A percentile compares a stretch with the other conserved stretches of the same genome.
phyloP scores from a whole-genome alignment of 2,329 filamentous ascomycete species.

The Penicillium sp. region DNA sequence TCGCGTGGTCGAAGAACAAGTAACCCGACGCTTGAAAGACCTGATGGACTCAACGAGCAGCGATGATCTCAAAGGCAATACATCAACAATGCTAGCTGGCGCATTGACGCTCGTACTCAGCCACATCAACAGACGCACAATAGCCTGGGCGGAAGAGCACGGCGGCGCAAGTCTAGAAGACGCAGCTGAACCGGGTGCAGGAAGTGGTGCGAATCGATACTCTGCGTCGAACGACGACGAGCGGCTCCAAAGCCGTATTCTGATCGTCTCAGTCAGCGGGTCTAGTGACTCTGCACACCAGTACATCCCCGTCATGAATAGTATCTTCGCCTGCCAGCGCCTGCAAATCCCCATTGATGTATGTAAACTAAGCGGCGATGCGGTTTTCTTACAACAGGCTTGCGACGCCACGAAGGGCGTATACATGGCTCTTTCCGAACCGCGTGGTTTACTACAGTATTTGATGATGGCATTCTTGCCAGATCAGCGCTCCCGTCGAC shows the following conservation, averaged over 20 bases:
- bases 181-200: slow-evolving; percentile 37
- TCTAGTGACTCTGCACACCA: slow-evolving; percentile 82
- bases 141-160: slow-evolving; percentile 61
- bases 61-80: slow-evolving; percentile 57
- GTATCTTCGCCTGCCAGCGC: slow-evolving; percentile 91
- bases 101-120: slow-evolving; percentile 85
- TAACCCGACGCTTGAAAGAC: slow-evolving; percentile 70
- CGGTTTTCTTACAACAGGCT: slow-evolving; percentile 92
- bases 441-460: slow-evolving; percentile 78
- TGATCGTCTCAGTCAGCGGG: slow-evolving; percentile 85
- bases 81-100: slow-evolving; percentile 84
- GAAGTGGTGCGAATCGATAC: slow-evolving; percentile 24
- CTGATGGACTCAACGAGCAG: slow-evolving; percentile 69
- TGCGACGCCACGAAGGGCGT: slow-evolving; percentile 69
- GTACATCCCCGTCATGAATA: slow-evolving; percentile 98
- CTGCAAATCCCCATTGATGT: slow-evolving; percentile 89
- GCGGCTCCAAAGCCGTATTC: slow-evolving; percentile 72
- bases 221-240: slow-evolving; percentile 28
- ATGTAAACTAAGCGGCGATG: slow-evolving; percentile 76
- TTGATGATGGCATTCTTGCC: slow-evolving; percentile 93
- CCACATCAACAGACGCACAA: slow-evolving; percentile 81
- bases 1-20: slow-evolving; percentile 76
- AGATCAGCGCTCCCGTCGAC: slow-evolving; percentile 61
- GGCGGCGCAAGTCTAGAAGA: slow-evolving; percentile 40
- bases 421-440: slow-evolving; percentile 62